Evolutionary conservation across 1,139 yeast species (phyloP).

Genomic region (Saccharomyces uvarum): DNA sequence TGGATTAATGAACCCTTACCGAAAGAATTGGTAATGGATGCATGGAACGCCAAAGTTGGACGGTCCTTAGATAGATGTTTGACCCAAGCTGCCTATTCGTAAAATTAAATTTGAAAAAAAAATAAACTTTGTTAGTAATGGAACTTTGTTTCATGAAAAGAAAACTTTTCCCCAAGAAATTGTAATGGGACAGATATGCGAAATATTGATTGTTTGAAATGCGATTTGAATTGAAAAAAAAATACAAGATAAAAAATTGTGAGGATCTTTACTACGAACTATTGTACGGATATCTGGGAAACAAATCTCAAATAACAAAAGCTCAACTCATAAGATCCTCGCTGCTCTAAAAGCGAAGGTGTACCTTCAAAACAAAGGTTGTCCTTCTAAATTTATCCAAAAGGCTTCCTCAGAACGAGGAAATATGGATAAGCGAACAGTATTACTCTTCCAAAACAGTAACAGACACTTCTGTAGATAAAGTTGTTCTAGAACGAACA

Average conservation of each 20-base stretch:
- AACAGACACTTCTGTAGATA: slow-evolving; percentile 63
- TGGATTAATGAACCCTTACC: slow-evolving; percentile 96
- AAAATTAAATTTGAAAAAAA: slow-evolving; percentile 5
- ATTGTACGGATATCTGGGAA: slow-evolving; percentile 20
- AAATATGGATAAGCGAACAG: slow-evolving; percentile 46
- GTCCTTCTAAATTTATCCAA: slow-evolving; percentile 15
- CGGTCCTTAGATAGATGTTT: slow-evolving; percentile 83
- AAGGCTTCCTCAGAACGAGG: slow-evolving; percentile 32
- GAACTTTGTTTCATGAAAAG: background rate
- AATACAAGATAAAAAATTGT: slow-evolving; percentile 34
- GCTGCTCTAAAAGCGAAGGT: slow-evolving; percentile 20
- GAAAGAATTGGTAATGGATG: slow-evolving; percentile 92
- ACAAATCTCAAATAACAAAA: slow-evolving; percentile 16
- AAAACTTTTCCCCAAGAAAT: background rate
- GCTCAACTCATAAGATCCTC: slow-evolving; percentile 61
- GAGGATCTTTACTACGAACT: slow-evolving; percentile 71
- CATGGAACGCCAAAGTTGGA: slow-evolving; percentile 96
- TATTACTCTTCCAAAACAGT: slow-evolving; percentile 87
- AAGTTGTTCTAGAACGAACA: slow-evolving; percentile 6
- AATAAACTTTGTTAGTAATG: slow-evolving; percentile 13
- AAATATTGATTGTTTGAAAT: slow-evolving; percentile 26
- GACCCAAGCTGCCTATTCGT: slow-evolving; percentile 91
- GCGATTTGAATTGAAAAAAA: slow-evolving; percentile 22
- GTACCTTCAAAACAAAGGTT: slow-evolving; percentile 23
- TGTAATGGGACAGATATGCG: background rate